Evolutionary conservation across 495 filamentous ascomycete genomes (phyloP), one percentile per base, ranked within the genome.

Genomic region (Podospora conica): DNA sequence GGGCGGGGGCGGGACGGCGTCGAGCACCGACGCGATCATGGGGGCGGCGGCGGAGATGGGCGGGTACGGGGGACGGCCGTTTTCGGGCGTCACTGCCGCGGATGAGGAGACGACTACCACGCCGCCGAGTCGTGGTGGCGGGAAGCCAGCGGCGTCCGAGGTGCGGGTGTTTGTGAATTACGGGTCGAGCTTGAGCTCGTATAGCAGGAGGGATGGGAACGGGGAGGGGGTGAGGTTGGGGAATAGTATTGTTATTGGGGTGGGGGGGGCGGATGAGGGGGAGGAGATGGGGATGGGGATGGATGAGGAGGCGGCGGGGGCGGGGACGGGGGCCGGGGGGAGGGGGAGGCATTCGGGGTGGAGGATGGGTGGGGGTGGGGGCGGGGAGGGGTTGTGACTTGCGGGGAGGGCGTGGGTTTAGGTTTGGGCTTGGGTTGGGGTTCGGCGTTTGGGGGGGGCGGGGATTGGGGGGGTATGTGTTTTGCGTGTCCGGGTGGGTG

Each of bases 21-120:
- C 68, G 2, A 71, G 69, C 62, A 71, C 69, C 24, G 66, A 71
- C 57, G 60, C 69, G 24, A 68, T 73, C n/a, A 56, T 71, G 15
- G 67, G 66, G 1, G 71, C 67, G 33, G 55, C 65, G 28, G 69
- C 58, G 20, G 71, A 71, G 55, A 73, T 73, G 20, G 18, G 59
- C 15, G 67, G 57, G 57, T 24, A 59, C 18, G 57, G 57, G n/a
- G 56, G n/a, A 11, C 9, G 58, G 58, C 22, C 10, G 9, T 29
- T 59, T 8, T 59, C 25, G 60, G 29, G 20, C 23, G 10, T 12
- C 5, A 60, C 10, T 4, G 31, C 4, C 1, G 25, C 27, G 4
- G 29, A 48, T 8, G 33, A 48, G 11, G 33, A 53, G 21, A 25
- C 9, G 28, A 6, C 15, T 12, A 11, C 27, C 10, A 53, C 63